Evolutionary conservation across 352 stramenopile species (phyloP).

Genomic region (Phytophthora nicotianae): DNA sequence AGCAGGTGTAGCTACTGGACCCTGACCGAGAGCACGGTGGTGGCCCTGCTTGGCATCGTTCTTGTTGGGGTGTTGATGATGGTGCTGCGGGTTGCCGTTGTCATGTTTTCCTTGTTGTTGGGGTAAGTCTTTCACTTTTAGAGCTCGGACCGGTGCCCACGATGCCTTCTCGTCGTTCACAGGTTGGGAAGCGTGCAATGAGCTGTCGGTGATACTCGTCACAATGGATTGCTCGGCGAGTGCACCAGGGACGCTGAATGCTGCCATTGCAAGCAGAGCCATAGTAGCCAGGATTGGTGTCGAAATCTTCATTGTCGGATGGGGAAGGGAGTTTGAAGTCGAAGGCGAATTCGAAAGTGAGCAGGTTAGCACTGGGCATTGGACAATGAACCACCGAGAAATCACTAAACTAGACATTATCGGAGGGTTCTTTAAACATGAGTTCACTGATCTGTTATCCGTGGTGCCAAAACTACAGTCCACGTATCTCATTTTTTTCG

Average conservation of each 20-base stretch:
- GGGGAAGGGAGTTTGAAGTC: background rate
- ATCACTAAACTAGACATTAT: background rate
- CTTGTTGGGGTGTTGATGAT: background rate
- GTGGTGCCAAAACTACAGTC: background rate
- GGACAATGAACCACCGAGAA: background rate
- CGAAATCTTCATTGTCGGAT: background rate
- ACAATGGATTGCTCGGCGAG: conserved; percentile 3
- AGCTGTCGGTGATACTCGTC: background rate
- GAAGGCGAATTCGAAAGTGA: background rate
- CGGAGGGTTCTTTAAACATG: background rate
- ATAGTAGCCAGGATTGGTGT: conserved; percentile 7
- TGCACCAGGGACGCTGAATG: conserved; percentile 6
- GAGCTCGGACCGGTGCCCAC: conserved; percentile 9
- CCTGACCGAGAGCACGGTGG: conserved; percentile 13
- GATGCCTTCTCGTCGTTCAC: conserved; percentile 2
- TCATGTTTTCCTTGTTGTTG: conserved; percentile 11
- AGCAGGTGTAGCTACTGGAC: conserved; percentile 11
- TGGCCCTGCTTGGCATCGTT: conserved; percentile 1
- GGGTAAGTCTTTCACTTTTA: conserved; percentile 5
- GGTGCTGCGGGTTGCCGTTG: conserved; percentile 9
- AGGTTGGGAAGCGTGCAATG: conserved; percentile 9
- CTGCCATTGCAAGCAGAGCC: conserved; percentile 8
- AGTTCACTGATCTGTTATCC: background rate
- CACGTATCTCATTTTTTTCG: background rate
- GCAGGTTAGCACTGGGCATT: background rate